A percentile compares a stretch with the other conserved stretches of the same genome.
Evolutionary conservation across 2,329 filamentous ascomycete species (phyloP).

Genomic region (Fusarium graminum): DNA sequence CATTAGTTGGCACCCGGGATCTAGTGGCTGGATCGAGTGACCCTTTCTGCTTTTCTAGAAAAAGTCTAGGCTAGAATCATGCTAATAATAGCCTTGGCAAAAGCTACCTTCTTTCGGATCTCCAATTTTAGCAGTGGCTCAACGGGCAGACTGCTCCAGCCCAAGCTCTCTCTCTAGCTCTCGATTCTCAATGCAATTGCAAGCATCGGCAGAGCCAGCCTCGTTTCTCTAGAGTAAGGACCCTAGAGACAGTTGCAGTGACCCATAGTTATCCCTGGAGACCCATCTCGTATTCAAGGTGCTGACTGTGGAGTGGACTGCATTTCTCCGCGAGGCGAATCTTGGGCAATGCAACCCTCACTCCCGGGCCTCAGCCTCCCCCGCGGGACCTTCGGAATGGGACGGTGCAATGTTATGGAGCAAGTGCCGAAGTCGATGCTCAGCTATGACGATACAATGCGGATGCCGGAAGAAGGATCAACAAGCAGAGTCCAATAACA

Average conservation of each 20-base stretch:
- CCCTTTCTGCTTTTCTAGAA: slow-evolving; percentile 30
- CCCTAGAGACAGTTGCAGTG: background rate
- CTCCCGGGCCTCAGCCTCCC: background rate
- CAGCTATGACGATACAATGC: slow-evolving; percentile 13
- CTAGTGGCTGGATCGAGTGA: background rate
- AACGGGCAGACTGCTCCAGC: slow-evolving; percentile 3
- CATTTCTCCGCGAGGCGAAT: background rate
- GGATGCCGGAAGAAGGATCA: slow-evolving; percentile 4
- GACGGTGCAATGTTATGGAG: background rate
- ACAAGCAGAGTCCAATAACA: background rate
- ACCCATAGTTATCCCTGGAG: background rate
- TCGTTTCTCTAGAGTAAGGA: too few species aligned
- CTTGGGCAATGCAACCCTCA: slow-evolving; percentile 3
- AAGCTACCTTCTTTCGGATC: background rate
- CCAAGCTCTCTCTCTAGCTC: background rate
- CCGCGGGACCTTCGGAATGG: slow-evolving; percentile 1
- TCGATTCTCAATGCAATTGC: slow-evolving; percentile 11
- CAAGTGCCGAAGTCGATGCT: slow-evolving; percentile 11
- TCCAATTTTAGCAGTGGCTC: slow-evolving; percentile 14
- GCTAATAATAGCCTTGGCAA: slow-evolving; percentile 16
- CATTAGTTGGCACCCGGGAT: background rate
- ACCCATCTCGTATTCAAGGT: slow-evolving; percentile 15
- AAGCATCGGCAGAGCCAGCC: background rate
- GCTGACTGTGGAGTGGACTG: background rate
- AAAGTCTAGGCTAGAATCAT: slow-evolving; percentile 3